Percentiles rank a stretch among this genome's conserved stretches.
Conservation (phyloP, 164 flowering plant species). For the Taxillus chinensis region DNA sequence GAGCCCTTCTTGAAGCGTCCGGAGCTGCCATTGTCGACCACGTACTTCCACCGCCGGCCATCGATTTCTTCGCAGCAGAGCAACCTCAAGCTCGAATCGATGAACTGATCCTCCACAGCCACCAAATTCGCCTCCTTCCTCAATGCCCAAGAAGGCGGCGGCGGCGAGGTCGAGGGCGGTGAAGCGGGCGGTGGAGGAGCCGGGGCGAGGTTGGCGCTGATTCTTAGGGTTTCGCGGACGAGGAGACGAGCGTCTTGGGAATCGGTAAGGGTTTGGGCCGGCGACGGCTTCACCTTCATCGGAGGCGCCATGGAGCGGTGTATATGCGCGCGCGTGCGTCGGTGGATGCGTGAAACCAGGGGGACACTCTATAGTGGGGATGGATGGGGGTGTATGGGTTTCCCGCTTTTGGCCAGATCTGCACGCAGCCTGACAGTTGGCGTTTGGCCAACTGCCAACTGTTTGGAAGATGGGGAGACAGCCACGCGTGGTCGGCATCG, state of each 20-base stretch:
- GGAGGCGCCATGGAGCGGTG: conserved; percentile 24
- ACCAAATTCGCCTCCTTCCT: conserved; percentile 18
- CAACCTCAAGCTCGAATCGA: conserved; percentile 57
- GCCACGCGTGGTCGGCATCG: too few species aligned
- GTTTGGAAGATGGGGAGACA: too few species aligned
- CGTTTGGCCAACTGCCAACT: too few species aligned
- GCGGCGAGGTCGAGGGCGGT: conserved; percentile 3
- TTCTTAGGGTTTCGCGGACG: conserved; percentile 76
- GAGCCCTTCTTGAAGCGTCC: conserved; percentile 37
- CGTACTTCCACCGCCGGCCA: conserved; percentile 71
- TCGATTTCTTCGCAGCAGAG: conserved; percentile 79
- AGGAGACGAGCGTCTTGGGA: conserved; percentile 56
- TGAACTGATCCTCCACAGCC: conserved; percentile 29
- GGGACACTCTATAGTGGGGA: too few species aligned
- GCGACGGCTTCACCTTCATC: conserved; percentile 29
- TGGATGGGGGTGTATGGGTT: too few species aligned
- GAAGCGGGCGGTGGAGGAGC: conserved; percentile 22
- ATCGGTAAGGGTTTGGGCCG: conserved; percentile 22
- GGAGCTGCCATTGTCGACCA: conserved; percentile 34
- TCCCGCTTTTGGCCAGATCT: too few species aligned
- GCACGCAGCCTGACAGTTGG: too few species aligned
- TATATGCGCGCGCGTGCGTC: too few species aligned
- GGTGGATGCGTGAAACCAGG: too few species aligned
- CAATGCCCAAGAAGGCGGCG: not conserved
- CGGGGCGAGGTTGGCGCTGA: conserved; percentile 76